Evolutionary conservation across 169 alveolate genomes (phyloP), one percentile per base, ranked within the genome.

Genomic region (Ichthyophthirius multifiliis): DNA sequence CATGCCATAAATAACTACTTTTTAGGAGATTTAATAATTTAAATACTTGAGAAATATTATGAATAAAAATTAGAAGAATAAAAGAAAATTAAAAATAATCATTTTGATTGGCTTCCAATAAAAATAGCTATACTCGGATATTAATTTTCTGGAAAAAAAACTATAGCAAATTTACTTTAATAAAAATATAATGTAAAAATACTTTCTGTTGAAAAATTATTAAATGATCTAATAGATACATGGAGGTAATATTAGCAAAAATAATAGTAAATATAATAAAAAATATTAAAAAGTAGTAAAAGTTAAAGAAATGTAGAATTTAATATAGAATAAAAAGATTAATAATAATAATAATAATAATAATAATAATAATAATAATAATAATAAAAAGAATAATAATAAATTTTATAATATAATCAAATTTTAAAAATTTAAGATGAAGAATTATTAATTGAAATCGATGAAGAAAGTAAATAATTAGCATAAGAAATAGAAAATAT

Each of bases 81-180:
- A 16, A 27, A 62, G 65, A 23, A 81, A 55, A 77, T 83, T 64
- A 80, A 84, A 45, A 76, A 88, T 44, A 76, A 88, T 43, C 86
- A 89, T 43, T 32, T 81, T 20, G 90, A 92, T 12, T 80, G 31
- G 76, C 64, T 91, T 13, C 93, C 94, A 15, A 62, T 93, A 12
- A 91, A 90, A 78, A 39, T 89, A 0, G 83, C 91, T 32, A 43
- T 93, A 18, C 75, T 91, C 3, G 97, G 97, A 13, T 81, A 83
- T 63, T 90, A 91, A 48, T 93, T 91, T 83, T 83, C 95, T 10
- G 97, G 97, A 0, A 93, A 93, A 74, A 90, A 88, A 74, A 88
- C 96, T 6, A 88, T 90, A 71, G 92, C 95, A 3, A 75, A 86
- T 44, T 75, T 78, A 6, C 48, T 93, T 2, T 32, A 77, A 12